Evolutionary conservation across 2,329 filamentous ascomycete genomes (phyloP).

Genomic region (Aspergillus unguis): DNA sequence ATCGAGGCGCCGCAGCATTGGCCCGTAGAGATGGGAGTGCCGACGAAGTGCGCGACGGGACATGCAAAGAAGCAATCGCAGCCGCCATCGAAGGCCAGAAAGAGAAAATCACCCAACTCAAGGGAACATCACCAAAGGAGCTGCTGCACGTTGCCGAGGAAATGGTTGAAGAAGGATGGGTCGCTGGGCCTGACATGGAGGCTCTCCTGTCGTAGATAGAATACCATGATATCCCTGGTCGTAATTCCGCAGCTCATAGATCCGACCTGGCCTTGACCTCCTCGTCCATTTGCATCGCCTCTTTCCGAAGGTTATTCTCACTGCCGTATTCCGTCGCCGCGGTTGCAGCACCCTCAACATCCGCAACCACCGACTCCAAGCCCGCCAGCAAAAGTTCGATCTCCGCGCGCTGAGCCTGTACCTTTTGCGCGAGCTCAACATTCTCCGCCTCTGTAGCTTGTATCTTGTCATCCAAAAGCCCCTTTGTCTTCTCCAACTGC

Average conservation of each 20-base stretch:
- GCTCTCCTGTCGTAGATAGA: slow-evolving; percentile 28
- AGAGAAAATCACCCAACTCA: slow-evolving; percentile 38
- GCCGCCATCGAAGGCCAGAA: slow-evolving; percentile 44
- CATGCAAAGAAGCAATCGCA: slow-evolving; percentile 49
- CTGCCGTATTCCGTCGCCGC: slow-evolving; percentile 40
- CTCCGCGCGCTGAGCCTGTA: slow-evolving; percentile 55
- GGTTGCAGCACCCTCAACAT: slow-evolving; percentile 52
- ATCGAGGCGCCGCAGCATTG: slow-evolving; percentile 50
- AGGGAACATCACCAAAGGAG: slow-evolving; percentile 34
- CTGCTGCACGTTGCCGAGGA: slow-evolving; percentile 46
- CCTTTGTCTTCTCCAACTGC: slow-evolving; percentile 51
- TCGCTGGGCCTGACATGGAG: slow-evolving; percentile 36
- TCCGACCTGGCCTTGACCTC: slow-evolving; percentile 35
- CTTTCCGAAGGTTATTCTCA: slow-evolving; percentile 39
- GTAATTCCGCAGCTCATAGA: slow-evolving; percentile 19
- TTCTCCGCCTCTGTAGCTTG: slow-evolving; percentile 53
- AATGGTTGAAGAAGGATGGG: slow-evolving; percentile 53
- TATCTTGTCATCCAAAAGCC: slow-evolving; percentile 50
- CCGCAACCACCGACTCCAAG: slow-evolving; percentile 55
- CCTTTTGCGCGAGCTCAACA: slow-evolving; percentile 48
- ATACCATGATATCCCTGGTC: background rate
- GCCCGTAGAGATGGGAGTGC: slow-evolving; percentile 40
- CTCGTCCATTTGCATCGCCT: slow-evolving; percentile 44
- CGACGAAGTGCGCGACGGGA: slow-evolving; percentile 45
- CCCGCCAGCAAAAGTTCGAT: slow-evolving; percentile 54